Base-by-base conservation (phyloP, 1,139 yeast genomes). In the Neolecta irregularis region DNA sequence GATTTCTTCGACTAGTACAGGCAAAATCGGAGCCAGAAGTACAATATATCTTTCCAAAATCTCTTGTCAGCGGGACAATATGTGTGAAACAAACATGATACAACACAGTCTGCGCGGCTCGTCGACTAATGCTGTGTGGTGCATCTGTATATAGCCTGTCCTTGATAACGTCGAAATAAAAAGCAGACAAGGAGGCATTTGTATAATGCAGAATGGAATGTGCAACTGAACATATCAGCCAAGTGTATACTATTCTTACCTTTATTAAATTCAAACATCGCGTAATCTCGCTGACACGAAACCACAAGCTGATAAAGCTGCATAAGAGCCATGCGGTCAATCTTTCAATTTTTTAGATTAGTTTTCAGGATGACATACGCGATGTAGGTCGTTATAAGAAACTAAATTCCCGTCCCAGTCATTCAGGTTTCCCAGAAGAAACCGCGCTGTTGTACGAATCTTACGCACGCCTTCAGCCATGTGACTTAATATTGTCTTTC, bases 101-200 rank as follows among this genome's bases (percentile, higher is more conserved):
- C 36, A 91, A 61, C 0, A 78, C 92, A 6, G 78, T 73, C 52
- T 79, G 92, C 3, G 76, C 72, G 3, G 76, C 66, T 41, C 67
- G 61, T 42, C 96, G 67, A 24, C 69, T 64, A 1, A 48, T 35
- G 0, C 77, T 67, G 17, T 54, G 51, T 0, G 48, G 38, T 0
- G 55, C 48, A 44, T 78, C 92, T 0, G 93, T 78, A 53, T 88
- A 88, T 16, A 88, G 63, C 37, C 78, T 62, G 50, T 88, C 98
- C 51, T 88, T 91, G 34, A 78, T 69, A 25, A 80, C 66, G 50
- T 83, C 93, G 54, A 88, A 83, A 54, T 88, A 88, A 32, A 77
- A 62, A 0, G 96, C 71, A 26, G 94, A 80, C 40, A 85, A 63
- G 16, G 72, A 72, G 15, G 70, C 67, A 50, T 76, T 81, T 64